Conservation (phyloP, 2,329 filamentous ascomycete species). For the Decorospora gaudefroyi region DNA sequence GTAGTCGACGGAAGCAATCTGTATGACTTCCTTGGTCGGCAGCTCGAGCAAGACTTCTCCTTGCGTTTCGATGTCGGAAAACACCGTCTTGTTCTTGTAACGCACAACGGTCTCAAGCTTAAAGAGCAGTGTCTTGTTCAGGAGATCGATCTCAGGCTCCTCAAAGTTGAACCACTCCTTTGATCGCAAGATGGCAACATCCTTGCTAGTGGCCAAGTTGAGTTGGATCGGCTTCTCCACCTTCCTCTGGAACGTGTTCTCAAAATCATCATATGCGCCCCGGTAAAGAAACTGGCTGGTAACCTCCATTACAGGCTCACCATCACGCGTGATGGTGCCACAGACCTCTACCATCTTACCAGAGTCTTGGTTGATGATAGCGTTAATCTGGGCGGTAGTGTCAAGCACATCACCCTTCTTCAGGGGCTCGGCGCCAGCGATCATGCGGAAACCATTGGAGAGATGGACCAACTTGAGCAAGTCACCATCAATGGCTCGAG, state of each 20-base stretch:
- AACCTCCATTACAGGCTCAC: conserved; percentile 92
- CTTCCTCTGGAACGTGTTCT: conserved; percentile 99
- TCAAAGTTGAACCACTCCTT: conserved; percentile 97
- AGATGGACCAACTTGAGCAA: conserved; percentile 94
- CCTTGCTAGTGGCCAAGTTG: conserved; percentile 82
- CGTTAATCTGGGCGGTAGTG: conserved; percentile 94
- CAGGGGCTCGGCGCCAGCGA: conserved; percentile 89
- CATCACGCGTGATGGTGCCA: conserved; percentile 86
- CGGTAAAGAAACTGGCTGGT: conserved; percentile 98
- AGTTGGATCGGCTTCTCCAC: conserved; percentile 93
- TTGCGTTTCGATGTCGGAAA: conserved; percentile 87
- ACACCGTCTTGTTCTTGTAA: conserved; percentile 93
- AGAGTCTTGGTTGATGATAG: conserved; percentile 95
- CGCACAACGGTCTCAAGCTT: conserved; percentile 87
- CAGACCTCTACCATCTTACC: conserved; percentile 99
- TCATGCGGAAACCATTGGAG: conserved; percentile 97
- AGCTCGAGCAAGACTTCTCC: conserved; percentile 93
- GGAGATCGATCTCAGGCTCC: conserved; percentile 81
- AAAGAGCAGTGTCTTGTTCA: conserved; percentile 94
- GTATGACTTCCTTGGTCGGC: conserved; percentile 94
- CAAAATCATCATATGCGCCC: conserved; percentile 86
- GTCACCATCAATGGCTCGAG: conserved; percentile 92
- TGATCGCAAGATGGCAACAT: conserved; percentile 89
- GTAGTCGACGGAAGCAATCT: conserved; percentile 96
- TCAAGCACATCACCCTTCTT: conserved; percentile 94